Evolutionary conservation across 257 asterid genomes (phyloP).

Genomic region (Agastache rugosa): DNA sequence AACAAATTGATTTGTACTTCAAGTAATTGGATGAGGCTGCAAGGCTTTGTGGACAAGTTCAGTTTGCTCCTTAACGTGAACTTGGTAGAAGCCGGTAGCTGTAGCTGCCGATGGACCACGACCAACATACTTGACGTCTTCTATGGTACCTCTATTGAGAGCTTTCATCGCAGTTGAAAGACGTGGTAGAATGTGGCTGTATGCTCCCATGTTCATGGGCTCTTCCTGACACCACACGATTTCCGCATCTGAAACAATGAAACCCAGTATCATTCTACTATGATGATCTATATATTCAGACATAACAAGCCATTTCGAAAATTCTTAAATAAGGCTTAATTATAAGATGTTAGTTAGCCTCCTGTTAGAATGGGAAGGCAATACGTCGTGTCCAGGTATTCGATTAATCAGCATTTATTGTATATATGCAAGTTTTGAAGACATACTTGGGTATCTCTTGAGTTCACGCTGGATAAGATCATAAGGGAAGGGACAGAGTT

Average conservation of each 20-base stretch:
- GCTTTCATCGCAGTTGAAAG: conserved; percentile 86
- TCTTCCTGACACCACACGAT: conserved; percentile 87
- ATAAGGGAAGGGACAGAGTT: conserved; percentile 96
- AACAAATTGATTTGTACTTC: not conserved
- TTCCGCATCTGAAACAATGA: conserved; percentile 60
- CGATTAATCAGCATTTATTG: not conserved
- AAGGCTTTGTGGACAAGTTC: conserved; percentile 77
- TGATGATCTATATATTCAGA: not conserved
- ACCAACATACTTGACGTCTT: conserved; percentile 79
- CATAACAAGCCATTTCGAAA: not conserved
- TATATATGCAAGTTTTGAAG: not conserved
- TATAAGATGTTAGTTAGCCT: conserved; percentile 1
- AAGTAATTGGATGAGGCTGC: conserved; percentile 61
- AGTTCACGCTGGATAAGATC: conserved; percentile 93
- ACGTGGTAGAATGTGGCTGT: conserved; percentile 70
- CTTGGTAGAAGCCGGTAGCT: conserved; percentile 85
- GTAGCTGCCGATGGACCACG: conserved; percentile 99
- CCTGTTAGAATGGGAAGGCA: not conserved
- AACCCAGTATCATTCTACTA: not conserved
- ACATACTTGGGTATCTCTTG: conserved; percentile 94
- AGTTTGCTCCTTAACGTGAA: conserved; percentile 81
- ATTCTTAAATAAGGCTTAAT: not conserved
- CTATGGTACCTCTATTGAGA: conserved; percentile 67
- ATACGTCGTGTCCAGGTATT: conserved; percentile 2
- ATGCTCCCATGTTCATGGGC: conserved; percentile 90